A percentile compares a stretch with the other conserved stretches of the same genome.
These are phyloP conservation scores for Globisporangium cystogenes DNA, from an alignment of 352 stramenopile genomes.

Conservation along the genomic window DNA sequence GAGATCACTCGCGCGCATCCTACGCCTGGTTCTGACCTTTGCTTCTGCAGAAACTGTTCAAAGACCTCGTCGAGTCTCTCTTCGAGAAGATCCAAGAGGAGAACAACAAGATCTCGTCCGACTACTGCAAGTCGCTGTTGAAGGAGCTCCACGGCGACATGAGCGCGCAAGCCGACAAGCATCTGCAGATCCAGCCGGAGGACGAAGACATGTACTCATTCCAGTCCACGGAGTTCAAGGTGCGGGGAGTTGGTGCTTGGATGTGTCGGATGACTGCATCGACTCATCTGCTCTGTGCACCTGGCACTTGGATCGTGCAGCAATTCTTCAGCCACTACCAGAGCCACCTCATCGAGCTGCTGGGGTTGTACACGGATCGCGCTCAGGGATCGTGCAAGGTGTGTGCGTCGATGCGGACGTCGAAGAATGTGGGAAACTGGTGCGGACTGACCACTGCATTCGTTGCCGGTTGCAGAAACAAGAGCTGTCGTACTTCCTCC, in stretches of 20 bases:
- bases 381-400: constrained; percentile 60
- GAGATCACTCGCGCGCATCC: too few species aligned
- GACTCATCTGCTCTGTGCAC: background rate
- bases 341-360: constrained; percentile 56
- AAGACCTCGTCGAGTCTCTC: constrained; percentile 62
- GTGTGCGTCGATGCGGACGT: background rate
- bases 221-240: constrained; percentile 67
- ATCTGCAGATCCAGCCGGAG: constrained; percentile 36
- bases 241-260: constrained; percentile 8
- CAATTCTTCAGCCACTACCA: constrained; percentile 76
- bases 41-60: constrained; percentile 67
- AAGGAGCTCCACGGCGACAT: constrained; percentile 50
- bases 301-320: constrained; percentile 13
- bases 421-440: background rate
- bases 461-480: constrained; percentile 30
- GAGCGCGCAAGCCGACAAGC: constrained; percentile 47
- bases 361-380: constrained; percentile 63
- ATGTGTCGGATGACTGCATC: background rate
- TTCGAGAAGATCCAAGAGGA: constrained; percentile 66
- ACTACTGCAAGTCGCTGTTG: constrained; percentile 55
- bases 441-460: background rate
- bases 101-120: constrained; percentile 60
- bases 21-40: too few species aligned
- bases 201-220: constrained; percentile 59
- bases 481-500: constrained; percentile 62